These are phyloP conservation scores for Paecilomyces sp. DNA, from an alignment of 2,329 filamentous ascomycete genomes.

Conservation along the genomic window DNA sequence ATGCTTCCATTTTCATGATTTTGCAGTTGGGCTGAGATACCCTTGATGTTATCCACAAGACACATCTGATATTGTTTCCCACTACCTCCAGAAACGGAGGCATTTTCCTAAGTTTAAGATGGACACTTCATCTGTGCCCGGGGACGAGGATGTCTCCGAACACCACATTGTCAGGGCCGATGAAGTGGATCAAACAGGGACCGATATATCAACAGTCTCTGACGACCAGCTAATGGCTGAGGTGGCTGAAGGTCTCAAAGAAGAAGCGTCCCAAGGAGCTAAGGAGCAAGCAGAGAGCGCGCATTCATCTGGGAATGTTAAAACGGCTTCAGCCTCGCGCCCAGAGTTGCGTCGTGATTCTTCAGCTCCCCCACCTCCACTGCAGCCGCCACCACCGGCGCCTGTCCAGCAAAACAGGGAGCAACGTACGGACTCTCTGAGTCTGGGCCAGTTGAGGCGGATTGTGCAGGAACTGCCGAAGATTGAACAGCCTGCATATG, in stretches of 20 bases:
- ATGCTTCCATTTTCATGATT: background rate
- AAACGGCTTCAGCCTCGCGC: constrained; percentile 12
- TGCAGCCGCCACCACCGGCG: constrained; percentile 40
- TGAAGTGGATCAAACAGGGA: constrained; percentile 42
- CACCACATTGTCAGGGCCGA: constrained; percentile 42
- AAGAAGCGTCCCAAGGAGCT: constrained; percentile 22
- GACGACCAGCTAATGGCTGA: constrained; percentile 38
- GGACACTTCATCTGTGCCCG: constrained; percentile 17
- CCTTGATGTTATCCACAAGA: constrained; percentile 7
- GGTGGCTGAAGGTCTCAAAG: constrained; percentile 29
- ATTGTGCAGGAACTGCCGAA: constrained; percentile 69
- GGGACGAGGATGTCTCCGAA: constrained; percentile 18
- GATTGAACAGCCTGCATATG: constrained; percentile 66
- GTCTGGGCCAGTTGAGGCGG: constrained; percentile 63
- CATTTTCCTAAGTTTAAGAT: constrained; percentile 10
- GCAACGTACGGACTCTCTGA: constrained; percentile 59
- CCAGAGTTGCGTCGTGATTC: constrained; percentile 31
- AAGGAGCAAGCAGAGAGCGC: constrained; percentile 6
- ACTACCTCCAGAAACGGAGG: constrained; percentile 1
- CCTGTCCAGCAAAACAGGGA: constrained; percentile 32
- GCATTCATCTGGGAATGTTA: constrained; percentile 9
- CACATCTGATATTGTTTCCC: constrained; percentile 2
- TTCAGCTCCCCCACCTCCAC: constrained; percentile 34
- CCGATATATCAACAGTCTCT: constrained; percentile 38
- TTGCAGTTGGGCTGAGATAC: constrained; percentile 5